These are phyloP conservation scores for Tinospora cordifolia DNA, from an alignment of 164 flowering plant genomes.

Conservation along the genomic window DNA sequence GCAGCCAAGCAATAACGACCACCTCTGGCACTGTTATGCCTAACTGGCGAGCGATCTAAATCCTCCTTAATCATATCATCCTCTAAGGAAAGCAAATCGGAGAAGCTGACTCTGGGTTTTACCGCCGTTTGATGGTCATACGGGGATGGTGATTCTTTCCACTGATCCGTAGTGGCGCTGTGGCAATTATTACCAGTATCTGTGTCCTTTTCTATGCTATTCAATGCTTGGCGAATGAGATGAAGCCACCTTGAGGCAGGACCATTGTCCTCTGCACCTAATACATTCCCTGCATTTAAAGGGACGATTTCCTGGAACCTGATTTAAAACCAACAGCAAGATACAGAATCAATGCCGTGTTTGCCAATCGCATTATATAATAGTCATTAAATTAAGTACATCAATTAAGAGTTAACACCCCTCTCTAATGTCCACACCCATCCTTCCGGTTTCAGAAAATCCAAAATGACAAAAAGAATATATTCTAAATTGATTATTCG, in stretches of 20 bases:
- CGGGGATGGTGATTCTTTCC: constrained; percentile 7
- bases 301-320: constrained; percentile 95
- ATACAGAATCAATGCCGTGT: background rate
- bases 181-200: constrained; percentile 17
- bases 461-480: background rate
- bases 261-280: constrained; percentile 67
- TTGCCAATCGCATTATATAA: too few species aligned
- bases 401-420: too few species aligned
- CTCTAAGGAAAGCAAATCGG: constrained; percentile 45
- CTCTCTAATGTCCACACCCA: too few species aligned
- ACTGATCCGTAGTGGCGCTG: constrained; percentile 10
- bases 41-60: constrained; percentile 16
- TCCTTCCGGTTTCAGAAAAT: too few species aligned
- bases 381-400: too few species aligned
- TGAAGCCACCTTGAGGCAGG: constrained; percentile 79
- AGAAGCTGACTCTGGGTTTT: constrained; percentile 48
- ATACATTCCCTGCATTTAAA: constrained; percentile 77
- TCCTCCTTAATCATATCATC: constrained; percentile 33
- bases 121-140: constrained; percentile 12
- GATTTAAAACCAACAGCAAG: constrained; percentile 11
- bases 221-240: constrained; percentile 54
- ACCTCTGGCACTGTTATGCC: background rate
- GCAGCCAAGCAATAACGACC: constrained; percentile 43
- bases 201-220: constrained; percentile 19
- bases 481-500: background rate